These are phyloP conservation scores for Cyanidiococcus yangmingshanensis DNA, from an alignment of 23 red algal genomes.

Conservation along the genomic window DNA sequence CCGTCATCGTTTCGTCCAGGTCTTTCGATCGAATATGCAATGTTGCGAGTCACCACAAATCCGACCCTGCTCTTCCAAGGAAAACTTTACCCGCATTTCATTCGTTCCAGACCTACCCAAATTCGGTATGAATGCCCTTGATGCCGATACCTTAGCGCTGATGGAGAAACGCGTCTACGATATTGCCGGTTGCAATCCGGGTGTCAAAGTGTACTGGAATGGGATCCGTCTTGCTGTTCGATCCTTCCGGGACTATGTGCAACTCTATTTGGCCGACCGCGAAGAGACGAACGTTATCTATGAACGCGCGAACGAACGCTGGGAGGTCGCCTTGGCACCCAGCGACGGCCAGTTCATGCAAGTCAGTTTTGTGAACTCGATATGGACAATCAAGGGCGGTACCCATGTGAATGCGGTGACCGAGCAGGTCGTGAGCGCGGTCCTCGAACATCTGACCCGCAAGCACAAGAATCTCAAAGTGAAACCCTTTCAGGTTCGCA, in stretches of 20 bases:
- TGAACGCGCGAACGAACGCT: constrained; percentile 38
- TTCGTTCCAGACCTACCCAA: constrained; percentile 78
- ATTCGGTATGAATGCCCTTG: constrained; percentile 74
- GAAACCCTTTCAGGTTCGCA: constrained; percentile 77
- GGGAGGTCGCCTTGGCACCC: constrained; percentile 77
- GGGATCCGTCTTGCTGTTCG: constrained; percentile 49
- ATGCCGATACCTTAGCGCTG: constrained; percentile 71
- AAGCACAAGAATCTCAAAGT: constrained; percentile 83
- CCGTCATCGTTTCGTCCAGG: neutral
- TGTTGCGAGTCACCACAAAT: constrained; percentile 47
- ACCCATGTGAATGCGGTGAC: constrained; percentile 85
- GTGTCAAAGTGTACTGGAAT: constrained; percentile 64
- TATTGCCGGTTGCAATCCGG: constrained; percentile 71
- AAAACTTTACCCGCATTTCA: constrained; percentile 72
- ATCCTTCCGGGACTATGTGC: constrained; percentile 82
- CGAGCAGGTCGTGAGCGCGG: constrained; percentile 54
- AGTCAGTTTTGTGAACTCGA: constrained; percentile 97
- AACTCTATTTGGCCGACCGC: constrained; percentile 53
- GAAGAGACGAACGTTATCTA: constrained; percentile 34
- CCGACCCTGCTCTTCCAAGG: constrained; percentile 20
- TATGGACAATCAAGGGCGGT: constrained; percentile 97
- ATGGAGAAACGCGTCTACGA: constrained; percentile 89
- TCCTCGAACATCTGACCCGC: constrained; percentile 72
- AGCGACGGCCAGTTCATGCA: constrained; percentile 84
- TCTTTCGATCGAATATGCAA: constrained; percentile 79